Conservation (phyloP, 139 green algal species). For the Volvox reticuliferus region DNA sequence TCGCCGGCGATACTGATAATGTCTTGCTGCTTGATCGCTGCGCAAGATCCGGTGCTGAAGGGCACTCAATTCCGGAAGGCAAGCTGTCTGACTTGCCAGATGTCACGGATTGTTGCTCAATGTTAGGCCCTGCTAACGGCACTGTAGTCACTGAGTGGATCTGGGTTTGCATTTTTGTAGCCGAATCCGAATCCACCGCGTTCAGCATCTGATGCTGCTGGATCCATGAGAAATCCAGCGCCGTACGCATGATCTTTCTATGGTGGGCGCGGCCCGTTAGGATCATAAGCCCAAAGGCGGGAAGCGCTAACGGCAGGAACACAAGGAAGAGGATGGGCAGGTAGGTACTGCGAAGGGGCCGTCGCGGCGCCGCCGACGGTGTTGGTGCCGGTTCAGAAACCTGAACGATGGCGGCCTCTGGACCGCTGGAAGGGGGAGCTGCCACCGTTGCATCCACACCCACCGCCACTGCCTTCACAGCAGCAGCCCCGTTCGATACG, state of each 20-base stretch:
- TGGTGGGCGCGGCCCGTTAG: slow-evolving; percentile 8
- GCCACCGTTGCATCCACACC: too few relatives aligned
- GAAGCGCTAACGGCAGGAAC: background rate
- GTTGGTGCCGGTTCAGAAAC: background rate
- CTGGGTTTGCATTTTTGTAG: too few relatives aligned
- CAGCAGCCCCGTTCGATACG: background rate
- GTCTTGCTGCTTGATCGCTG: background rate
- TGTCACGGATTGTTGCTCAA: too few relatives aligned
- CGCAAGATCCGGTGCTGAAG: background rate
- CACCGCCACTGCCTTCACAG: background rate
- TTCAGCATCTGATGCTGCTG: background rate
- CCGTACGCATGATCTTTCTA: background rate
- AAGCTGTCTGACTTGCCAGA: background rate
- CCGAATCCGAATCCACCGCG: too few relatives aligned
- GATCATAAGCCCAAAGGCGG: background rate
- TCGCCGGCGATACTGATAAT: background rate
- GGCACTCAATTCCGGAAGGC: slow-evolving; percentile 16
- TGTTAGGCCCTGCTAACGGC: too few relatives aligned
- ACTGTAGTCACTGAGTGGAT: too few relatives aligned
- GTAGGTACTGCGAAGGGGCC: slow-evolving; percentile 33
- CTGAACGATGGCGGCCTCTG: too few relatives aligned
- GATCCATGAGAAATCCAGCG: slow-evolving; percentile 39
- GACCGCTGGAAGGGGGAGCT: too few relatives aligned
- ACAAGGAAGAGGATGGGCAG: background rate
- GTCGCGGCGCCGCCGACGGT: background rate